Evolutionary conservation across 345 rosid species (phyloP).

Genomic region (Populus simonii): DNA sequence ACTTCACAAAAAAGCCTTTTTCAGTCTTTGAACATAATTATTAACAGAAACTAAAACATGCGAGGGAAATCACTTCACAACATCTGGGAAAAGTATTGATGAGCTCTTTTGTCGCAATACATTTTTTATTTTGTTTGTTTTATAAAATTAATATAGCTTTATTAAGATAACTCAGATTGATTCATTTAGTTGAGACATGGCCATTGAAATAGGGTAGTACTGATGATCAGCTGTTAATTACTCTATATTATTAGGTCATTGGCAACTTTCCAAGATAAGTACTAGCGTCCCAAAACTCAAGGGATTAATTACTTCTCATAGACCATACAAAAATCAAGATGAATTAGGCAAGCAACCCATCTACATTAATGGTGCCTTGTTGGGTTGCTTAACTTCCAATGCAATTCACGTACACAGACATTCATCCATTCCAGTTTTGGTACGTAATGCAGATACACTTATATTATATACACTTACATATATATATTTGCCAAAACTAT

Average conservation of each 20-base stretch:
- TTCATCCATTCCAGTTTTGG: not conserved
- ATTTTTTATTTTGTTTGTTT: too few species aligned
- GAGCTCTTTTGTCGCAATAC: too few species aligned
- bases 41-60: too few species aligned
- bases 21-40: not conserved
- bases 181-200: not conserved
- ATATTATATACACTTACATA: too few species aligned
- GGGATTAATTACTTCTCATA: not conserved
- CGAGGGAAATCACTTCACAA: too few species aligned
- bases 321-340: not conserved
- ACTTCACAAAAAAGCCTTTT: not conserved
- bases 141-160: too few species aligned
- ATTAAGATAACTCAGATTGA: too few species aligned
- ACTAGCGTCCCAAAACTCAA: not conserved
- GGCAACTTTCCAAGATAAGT: not conserved
- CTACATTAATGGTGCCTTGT: not conserved
- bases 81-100: too few species aligned
- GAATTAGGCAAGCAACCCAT: not conserved
- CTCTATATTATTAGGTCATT: too few species aligned
- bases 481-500: not conserved
- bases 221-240: not conserved
- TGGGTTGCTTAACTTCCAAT: constrained; percentile 49
- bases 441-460: too few species aligned
- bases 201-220: not conserved
- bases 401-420: constrained; percentile 27